Evolutionary conservation across 2,329 filamentous ascomycete species (phyloP).

Genomic region (Xylariaceae sp.): DNA sequence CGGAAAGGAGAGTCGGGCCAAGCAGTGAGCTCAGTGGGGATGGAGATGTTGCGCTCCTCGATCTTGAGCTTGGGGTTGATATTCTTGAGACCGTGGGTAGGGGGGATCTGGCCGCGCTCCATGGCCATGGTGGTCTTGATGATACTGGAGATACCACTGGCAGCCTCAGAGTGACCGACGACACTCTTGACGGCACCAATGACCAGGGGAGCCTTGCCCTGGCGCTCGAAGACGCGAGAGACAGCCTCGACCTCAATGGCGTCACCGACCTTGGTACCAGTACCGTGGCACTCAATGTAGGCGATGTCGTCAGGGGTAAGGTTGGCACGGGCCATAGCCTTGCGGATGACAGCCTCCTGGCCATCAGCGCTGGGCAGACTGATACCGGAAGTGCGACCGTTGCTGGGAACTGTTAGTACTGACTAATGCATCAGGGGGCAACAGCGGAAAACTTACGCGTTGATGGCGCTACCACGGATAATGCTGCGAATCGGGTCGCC

Average conservation of each 20-base stretch:
- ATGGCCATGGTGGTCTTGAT: conserved; percentile 25
- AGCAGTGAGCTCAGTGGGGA: not conserved
- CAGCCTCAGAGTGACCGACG: conserved; percentile 10
- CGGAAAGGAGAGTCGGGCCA: not conserved
- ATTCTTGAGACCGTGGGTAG: conserved; percentile 22
- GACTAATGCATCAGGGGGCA: not conserved
- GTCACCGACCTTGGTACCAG: conserved; percentile 34
- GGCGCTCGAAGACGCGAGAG: conserved; percentile 7
- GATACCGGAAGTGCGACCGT: conserved; percentile 22
- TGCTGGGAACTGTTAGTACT: not conserved
- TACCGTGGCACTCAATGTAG: conserved; percentile 20
- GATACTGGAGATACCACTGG: conserved; percentile 25
- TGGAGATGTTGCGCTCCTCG: conserved; percentile 23
- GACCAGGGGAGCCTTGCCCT: conserved; percentile 18
- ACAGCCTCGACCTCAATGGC: conserved; percentile 36
- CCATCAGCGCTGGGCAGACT: conserved; percentile 16
- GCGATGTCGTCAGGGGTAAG: conserved; percentile 15
- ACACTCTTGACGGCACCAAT: conserved; percentile 19
- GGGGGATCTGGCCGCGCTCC: conserved; percentile 27
- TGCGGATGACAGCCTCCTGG: conserved; percentile 24
- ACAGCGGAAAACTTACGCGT: conserved; percentile 9
- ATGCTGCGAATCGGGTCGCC: conserved; percentile 19
- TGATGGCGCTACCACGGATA: conserved; percentile 20
- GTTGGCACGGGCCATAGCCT: conserved; percentile 18
- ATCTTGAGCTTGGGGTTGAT: conserved; percentile 22